phyloP scores from a whole-genome alignment of 257 asterid species.

The Penstemon newberryi region DNA sequence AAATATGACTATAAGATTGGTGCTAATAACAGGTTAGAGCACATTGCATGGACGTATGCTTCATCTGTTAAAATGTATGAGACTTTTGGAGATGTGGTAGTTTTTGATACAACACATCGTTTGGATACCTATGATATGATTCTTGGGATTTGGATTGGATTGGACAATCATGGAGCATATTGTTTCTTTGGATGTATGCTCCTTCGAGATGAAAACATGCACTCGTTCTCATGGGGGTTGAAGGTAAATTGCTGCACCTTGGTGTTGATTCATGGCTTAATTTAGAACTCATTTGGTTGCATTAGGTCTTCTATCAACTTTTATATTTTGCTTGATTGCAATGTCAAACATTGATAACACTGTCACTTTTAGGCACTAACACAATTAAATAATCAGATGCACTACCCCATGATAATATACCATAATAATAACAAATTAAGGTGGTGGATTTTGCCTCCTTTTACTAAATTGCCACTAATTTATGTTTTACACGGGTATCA shows the following conservation, averaged over 20 bases:
- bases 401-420: no score
- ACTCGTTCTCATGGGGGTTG: conserved; percentile 65
- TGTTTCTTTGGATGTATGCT: conserved; percentile 66
- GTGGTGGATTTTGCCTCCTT: no score
- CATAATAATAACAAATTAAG: no score
- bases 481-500: no score
- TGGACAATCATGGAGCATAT: conserved; percentile 57
- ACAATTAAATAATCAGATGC: no score
- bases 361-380: no score
- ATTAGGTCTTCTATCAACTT: background rate
- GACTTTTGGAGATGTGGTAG: conserved; percentile 56
- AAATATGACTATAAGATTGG: conserved; percentile 46
- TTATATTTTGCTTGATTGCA: background rate
- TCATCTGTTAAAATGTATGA: conserved; percentile 48
- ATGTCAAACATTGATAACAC: no score
- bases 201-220: conserved; percentile 62
- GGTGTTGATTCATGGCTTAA: conserved; percentile 5
- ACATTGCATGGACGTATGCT: conserved; percentile 56
- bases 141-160: conserved; percentile 66
- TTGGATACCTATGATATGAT: conserved; percentile 61
- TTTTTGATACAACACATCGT: conserved; percentile 57
- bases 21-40: conserved; percentile 55
- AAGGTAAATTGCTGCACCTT: conserved; percentile 37
- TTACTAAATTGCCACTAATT: no score
- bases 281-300: background rate